Evolutionary conservation across 2,329 filamentous ascomycete species (phyloP).

Genomic region (Ceratocystis diversiconidia): DNA sequence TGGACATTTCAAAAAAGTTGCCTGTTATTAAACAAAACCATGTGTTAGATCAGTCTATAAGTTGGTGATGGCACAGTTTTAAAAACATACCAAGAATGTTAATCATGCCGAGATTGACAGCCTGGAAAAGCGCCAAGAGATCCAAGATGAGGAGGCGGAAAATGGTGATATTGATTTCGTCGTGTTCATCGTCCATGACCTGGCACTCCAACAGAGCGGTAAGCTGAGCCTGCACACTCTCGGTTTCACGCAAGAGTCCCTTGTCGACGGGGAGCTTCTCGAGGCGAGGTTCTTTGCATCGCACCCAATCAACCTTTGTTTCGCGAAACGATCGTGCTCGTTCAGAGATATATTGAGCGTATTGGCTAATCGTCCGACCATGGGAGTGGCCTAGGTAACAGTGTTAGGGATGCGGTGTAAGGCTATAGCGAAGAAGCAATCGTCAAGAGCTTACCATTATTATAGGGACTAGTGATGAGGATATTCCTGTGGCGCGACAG

Average conservation of each 20-base stretch:
- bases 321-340: constrained; percentile 70
- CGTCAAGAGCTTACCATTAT: constrained; percentile 56
- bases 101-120: constrained; percentile 93
- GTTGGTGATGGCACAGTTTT: background rate
- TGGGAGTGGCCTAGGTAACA: constrained; percentile 64
- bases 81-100: constrained; percentile 67
- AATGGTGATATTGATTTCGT: constrained; percentile 89
- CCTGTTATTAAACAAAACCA: constrained; percentile 36
- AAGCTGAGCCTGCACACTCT: constrained; percentile 79
- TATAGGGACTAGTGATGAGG: constrained; percentile 79
- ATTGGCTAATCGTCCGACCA: constrained; percentile 84
- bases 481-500: constrained; percentile 69
- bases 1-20: constrained; percentile 97
- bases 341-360: constrained; percentile 73
- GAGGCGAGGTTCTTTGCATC: constrained; percentile 64
- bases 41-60: background rate
- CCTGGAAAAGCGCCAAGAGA: constrained; percentile 77
- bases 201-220: constrained; percentile 70
- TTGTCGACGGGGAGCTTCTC: constrained; percentile 84
- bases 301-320: constrained; percentile 81
- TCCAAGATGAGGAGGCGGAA: constrained; percentile 87
- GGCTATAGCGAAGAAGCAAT: background rate
- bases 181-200: constrained; percentile 81
- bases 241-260: constrained; percentile 79
- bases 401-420: background rate